Conservation (phyloP, 23 red algal species). For the Pyropia yezoensis region DNA sequence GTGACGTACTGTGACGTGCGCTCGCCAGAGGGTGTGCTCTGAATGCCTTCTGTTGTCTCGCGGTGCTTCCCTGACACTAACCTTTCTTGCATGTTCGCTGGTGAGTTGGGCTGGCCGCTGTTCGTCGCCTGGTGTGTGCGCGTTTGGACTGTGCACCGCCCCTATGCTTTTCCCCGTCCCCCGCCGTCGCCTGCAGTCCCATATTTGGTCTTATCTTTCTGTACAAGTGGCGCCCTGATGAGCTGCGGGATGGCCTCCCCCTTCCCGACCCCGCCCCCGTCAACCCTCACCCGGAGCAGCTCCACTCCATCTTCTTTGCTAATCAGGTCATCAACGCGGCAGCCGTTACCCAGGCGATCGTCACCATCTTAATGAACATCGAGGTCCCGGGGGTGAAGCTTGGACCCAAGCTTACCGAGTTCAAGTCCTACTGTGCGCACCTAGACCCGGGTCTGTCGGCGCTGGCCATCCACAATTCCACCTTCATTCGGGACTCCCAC, state of each 20-base stretch:
- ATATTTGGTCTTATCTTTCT: constrained; percentile 85
- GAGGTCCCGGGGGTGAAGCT: constrained; percentile 15
- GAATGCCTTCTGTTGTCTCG: too few relatives aligned
- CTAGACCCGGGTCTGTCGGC: constrained; percentile 73
- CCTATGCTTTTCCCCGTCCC: too few relatives aligned
- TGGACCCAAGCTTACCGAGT: constrained; percentile 40
- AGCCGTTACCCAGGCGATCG: constrained; percentile 83
- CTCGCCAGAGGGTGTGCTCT: too few relatives aligned
- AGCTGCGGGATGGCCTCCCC: constrained; percentile 1
- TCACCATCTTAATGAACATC: constrained; percentile 74
- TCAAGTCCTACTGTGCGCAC: constrained; percentile 43
- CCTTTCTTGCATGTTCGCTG: too few relatives aligned
- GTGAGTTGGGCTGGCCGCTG: too few relatives aligned
- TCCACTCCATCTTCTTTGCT: constrained; percentile 55
- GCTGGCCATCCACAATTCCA: constrained; percentile 61
- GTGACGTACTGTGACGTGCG: too few relatives aligned
- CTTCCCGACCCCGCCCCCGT: not conserved
- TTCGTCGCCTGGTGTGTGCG: too few relatives aligned
- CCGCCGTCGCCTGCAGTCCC: not conserved
- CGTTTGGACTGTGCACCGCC: too few relatives aligned
- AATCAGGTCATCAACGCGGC: constrained; percentile 87
- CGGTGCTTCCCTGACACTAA: too few relatives aligned
- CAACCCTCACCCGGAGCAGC: constrained; percentile 8
- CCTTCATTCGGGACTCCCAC: constrained; percentile 67
- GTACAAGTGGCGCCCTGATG: constrained; percentile 71